Evolutionary conservation across 441 rosid species (phyloP).

Genomic region (Euphorbia celastroides): DNA sequence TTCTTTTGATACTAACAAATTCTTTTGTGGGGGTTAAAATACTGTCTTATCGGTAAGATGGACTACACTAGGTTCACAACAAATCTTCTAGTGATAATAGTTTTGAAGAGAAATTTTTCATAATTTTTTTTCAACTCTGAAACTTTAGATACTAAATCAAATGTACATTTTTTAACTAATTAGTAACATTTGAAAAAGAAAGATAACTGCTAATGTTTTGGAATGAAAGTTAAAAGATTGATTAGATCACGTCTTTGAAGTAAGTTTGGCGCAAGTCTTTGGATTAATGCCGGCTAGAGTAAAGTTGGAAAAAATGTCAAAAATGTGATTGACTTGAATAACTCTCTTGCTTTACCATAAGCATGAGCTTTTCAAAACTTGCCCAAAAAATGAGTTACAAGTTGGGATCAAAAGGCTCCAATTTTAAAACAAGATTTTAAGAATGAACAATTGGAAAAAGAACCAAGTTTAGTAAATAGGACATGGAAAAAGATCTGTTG

Average conservation of each 20-base stretch:
- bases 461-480: neutral
- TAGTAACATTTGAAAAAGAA: no score
- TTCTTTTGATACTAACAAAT: no score
- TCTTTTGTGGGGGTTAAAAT: no score
- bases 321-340: neutral
- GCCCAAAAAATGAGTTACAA: neutral
- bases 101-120: no score
- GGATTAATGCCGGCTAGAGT: slow-evolving; percentile 2
- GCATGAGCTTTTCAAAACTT: neutral
- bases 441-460: neutral
- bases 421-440: neutral
- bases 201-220: no score
- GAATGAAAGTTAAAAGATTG: neutral
- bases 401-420: neutral
- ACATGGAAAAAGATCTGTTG: no score
- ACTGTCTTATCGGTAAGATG: no score
- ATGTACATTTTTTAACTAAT: no score
- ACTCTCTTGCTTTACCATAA: neutral
- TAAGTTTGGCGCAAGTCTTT: neutral
- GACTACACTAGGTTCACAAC: no score
- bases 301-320: neutral
- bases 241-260: neutral
- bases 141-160: no score
- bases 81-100: no score
- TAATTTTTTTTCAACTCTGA: no score